Base-by-base conservation (phyloP, 139 green algal genomes). In the Chlamydomonas sphaeroides region DNA sequence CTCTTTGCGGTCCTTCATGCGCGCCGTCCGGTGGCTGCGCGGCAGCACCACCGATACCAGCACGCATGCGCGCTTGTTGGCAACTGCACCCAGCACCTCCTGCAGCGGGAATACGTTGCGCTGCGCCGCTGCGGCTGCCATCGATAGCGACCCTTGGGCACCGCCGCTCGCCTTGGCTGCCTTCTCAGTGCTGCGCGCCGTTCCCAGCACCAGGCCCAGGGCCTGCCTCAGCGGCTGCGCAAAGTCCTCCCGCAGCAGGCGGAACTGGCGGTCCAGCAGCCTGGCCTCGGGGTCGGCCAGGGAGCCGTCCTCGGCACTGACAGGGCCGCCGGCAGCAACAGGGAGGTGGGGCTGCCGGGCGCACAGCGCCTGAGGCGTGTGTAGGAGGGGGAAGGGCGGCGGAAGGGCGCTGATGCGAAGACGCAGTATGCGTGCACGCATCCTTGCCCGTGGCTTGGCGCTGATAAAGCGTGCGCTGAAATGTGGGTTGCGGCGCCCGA, bases 221-320 rank as follows among this genome's bases (percentile, higher is more conserved):
- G 61, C 68, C 45, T 80, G 20, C 0, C 89, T 65, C 42, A 92
- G 82, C 21, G 80, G 79, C 25, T 53, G 71, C 61, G 90, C 68
- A 67, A 91, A 83, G 65, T 92, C 86, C 32, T 92, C 89, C 2
- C 89, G 33, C 49, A 91, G 81, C 67, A 92, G 81, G 28, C 89
- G 69, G 81, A 92, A 92, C 48, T 90, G 84, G 11, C 84, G 65
- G 84, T 92, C 89, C 57, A 92, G 82, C 41, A 89, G 69, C 0
- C 48, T 65, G 3, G 85, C 85, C 59, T 92, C 85, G 66, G 67
- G 74, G n/a, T 71, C 25, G 51, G 51, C 0, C 1, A 28, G 62
- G 18, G 59, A 18, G 57, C 59, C 33, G 7, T 28, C 33, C 18
- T 14, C 23, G 18, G 6, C 53, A 18, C 6, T 5, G 18, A 10